Evolutionary conservation across 2,329 filamentous ascomycete genomes (phyloP), one percentile per base, ranked within the genome.

Genomic region (Epichloe hybrida): DNA sequence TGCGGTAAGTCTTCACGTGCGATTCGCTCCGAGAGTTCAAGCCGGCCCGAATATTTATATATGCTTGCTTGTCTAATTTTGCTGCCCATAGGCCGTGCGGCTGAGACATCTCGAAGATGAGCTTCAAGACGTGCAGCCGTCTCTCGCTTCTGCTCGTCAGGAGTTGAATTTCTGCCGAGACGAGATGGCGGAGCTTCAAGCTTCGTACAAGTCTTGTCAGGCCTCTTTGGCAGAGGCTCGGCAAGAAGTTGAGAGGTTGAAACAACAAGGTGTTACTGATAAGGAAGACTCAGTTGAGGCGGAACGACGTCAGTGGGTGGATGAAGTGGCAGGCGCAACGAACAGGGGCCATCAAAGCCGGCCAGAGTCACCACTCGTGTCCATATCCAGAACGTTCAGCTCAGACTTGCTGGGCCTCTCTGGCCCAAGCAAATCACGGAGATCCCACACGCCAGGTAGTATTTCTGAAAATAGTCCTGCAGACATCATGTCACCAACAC

Each of bases 31-130:
- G 50, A 31, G 48, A 23, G 5, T 7, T 31, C 15, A 35, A 35
- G 42, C 11, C 42, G 23, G 20, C 6, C 15, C 27, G 15, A 35
- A 31, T 13, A 3, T n/a, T 8, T 6, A 11, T 34, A 17, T 17
- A 27, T 8, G 7, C 21, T 23, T 11, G 17, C 27, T 34, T 3
- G 20, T 21, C 38, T n/a, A 23, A 5, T 47, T 15, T 43, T 42
- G 4, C 13, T 21, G 8, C 23, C 36, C 13, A 7, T 4, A 88
- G 77, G 86, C 86, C 36, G 69, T 69, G 20, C 75, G 76, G n/a
- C 72, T 71, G 44, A 77, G 87, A 58, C 79, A 76, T 50, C 72
- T 86, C 23, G 89, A 95, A 64, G 87, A 95, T 57, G 89, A 97
- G 57, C 69, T 95, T 5, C 88, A 96, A 60, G 77, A 79, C 48